A percentile compares a stretch with the other conserved stretches of the same genome.
These are phyloP conservation scores for Lactarius hatsudake DNA, from an alignment of 768 basidiomycete genomes.

Conservation along the genomic window DNA sequence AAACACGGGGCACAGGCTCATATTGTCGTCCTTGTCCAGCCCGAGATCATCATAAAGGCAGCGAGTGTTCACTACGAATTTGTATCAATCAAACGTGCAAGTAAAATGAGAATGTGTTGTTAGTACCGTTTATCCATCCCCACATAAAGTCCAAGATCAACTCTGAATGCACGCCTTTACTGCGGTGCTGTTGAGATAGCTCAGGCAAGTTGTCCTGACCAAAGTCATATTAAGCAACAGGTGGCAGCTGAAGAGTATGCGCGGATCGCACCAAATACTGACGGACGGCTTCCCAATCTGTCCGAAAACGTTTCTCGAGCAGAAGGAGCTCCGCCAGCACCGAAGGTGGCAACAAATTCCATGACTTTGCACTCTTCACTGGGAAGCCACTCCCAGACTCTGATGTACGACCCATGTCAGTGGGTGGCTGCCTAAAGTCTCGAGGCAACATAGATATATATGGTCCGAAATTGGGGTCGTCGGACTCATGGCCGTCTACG, in stretches of 20 bases:
- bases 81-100: conserved; percentile 17
- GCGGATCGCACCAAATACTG: conserved; percentile 50
- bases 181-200: conserved; percentile 2
- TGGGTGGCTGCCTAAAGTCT: conserved; percentile 75
- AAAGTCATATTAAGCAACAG: neutral
- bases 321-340: conserved; percentile 41
- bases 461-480: conserved; percentile 61
- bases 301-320: conserved; percentile 47
- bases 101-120: conserved; percentile 13
- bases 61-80: conserved; percentile 78
- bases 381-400: conserved; percentile 25
- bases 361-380: conserved; percentile 36
- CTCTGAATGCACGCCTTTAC: conserved; percentile 9
- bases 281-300: conserved; percentile 56
- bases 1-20: conserved; percentile 84
- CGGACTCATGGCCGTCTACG: conserved; percentile 37
- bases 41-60: conserved; percentile 73
- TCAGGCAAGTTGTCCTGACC: conserved; percentile 15
- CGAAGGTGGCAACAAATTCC: conserved; percentile 47
- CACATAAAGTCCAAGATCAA: conserved; percentile 59
- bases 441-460: conserved; percentile 78
- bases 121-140: conserved; percentile 88
- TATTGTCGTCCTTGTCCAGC: conserved; percentile 60
- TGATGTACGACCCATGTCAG: conserved; percentile 63
- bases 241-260: neutral